phyloP scores from a whole-genome alignment of 306 rosid genomes.

The Calophaca sinica region DNA sequence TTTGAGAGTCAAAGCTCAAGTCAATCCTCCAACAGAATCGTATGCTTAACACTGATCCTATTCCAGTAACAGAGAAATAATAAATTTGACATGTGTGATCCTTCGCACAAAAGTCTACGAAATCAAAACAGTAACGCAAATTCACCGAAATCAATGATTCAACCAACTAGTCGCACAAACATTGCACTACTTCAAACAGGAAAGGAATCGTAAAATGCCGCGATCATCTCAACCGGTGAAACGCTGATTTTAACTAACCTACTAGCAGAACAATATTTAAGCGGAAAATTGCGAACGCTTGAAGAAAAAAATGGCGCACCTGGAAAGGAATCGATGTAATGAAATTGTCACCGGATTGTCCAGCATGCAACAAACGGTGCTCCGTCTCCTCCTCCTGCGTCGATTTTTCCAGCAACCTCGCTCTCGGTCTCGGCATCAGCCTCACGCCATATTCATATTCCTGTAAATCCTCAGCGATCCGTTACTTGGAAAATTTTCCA shows the following conservation, averaged over 20 bases:
- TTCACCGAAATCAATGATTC: constrained; percentile 13
- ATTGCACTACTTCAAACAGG: constrained; percentile 29
- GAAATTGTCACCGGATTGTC: constrained; percentile 78
- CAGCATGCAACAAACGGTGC: constrained; percentile 54
- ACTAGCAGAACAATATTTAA: background rate
- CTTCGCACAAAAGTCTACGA: constrained; percentile 12
- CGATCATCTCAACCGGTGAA: constrained; percentile 13
- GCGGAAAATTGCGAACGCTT: background rate
- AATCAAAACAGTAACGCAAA: constrained; percentile 33
- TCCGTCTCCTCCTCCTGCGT: constrained; percentile 46
- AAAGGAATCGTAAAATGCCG: constrained; percentile 20
- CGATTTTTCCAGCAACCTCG: constrained; percentile 59
- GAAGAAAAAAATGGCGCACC: constrained; percentile 57
- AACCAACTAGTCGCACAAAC: background rate
- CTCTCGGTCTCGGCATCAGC: constrained; percentile 53
- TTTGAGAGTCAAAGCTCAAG: constrained; percentile 30
- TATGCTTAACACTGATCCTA: constrained; percentile 10
- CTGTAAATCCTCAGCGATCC: constrained; percentile 46
- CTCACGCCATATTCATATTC: constrained; percentile 50
- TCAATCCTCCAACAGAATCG: constrained; percentile 29
- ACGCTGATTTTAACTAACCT: constrained; percentile 31
- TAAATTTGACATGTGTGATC: constrained; percentile 11
- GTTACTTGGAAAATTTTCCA: background rate
- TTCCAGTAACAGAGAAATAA: constrained; percentile 19
- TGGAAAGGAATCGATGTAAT: constrained; percentile 83